A percentile compares a stretch with the other conserved stretches of the same genome.
These are phyloP conservation scores for Trichosporon asahii DNA, from an alignment of 1,284 basidiomycete species.

Conservation along the genomic window DNA sequence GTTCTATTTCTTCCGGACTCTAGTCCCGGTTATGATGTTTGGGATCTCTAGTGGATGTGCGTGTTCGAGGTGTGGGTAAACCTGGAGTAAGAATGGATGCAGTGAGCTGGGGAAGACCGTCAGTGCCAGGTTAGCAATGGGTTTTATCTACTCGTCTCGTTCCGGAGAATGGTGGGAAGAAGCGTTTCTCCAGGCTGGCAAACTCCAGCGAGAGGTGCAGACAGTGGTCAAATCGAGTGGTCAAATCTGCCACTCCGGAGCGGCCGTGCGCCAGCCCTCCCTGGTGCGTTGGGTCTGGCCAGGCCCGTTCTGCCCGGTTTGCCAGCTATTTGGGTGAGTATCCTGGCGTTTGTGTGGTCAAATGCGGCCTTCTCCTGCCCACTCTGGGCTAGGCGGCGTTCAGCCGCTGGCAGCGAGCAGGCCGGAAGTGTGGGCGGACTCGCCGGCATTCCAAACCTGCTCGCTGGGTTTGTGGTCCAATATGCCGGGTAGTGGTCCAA, in stretches of 20 bases:
- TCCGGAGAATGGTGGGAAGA: not conserved
- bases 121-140: not conserved
- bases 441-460: slow-evolving; percentile 7
- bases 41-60: not conserved
- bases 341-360: not conserved
- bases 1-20: not conserved
- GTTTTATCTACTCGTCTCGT: not conserved
- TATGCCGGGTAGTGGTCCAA: not conserved
- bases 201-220: not conserved
- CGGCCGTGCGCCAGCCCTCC: not conserved
- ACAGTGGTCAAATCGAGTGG: not conserved
- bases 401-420: not conserved
- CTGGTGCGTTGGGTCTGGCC: no score
- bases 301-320: no score
- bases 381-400: not conserved
- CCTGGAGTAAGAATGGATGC: not conserved
- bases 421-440: not conserved
- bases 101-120: not conserved
- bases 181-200: not conserved
- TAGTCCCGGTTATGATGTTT: not conserved
- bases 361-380: not conserved
- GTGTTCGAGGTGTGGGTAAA: not conserved
- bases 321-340: no score
- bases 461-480: not conserved
- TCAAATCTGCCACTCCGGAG: slow-evolving; percentile 7